Evolutionary conservation across 768 basidiomycete genomes (phyloP).

Genomic region (Boletus subparvulus): DNA sequence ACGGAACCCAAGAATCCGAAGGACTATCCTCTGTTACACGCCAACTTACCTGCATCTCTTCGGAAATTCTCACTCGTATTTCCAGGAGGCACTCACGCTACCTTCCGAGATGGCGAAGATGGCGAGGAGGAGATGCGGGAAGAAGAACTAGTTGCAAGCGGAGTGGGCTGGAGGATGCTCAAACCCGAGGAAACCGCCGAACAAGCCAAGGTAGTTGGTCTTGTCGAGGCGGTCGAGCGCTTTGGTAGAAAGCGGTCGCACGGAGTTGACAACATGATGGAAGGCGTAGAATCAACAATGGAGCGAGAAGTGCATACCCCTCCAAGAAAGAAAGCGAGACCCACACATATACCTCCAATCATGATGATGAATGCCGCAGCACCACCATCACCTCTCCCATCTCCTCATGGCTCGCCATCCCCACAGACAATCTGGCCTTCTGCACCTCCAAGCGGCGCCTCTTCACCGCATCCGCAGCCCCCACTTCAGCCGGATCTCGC

Average conservation of each 20-base stretch:
- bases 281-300: constrained; percentile 65
- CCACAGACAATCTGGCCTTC: constrained; percentile 78
- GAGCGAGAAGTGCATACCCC: constrained; percentile 46
- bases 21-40: constrained; percentile 74
- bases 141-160: constrained; percentile 63
- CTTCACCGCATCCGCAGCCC: constrained; percentile 65
- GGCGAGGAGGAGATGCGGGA: constrained; percentile 69
- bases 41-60: constrained; percentile 68
- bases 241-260: constrained; percentile 65
- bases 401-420: constrained; percentile 80
- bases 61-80: constrained; percentile 77
- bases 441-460: constrained; percentile 74
- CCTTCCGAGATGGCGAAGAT: constrained; percentile 69
- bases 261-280: constrained; percentile 60
- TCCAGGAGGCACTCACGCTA: constrained; percentile 77
- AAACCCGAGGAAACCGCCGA: constrained; percentile 60
- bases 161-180: constrained; percentile 75
- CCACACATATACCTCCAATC: constrained; percentile 56
- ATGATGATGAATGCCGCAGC: constrained; percentile 71
- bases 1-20: constrained; percentile 74
- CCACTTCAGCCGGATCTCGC: constrained; percentile 82
- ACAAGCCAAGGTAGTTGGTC: constrained; percentile 53
- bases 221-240: constrained; percentile 80
- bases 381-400: constrained; percentile 81
- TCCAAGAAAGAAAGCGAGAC: constrained; percentile 76